phyloP scores from a whole-genome alignment of 495 filamentous ascomycete genomes.

The Penicillium paxilli region DNA sequence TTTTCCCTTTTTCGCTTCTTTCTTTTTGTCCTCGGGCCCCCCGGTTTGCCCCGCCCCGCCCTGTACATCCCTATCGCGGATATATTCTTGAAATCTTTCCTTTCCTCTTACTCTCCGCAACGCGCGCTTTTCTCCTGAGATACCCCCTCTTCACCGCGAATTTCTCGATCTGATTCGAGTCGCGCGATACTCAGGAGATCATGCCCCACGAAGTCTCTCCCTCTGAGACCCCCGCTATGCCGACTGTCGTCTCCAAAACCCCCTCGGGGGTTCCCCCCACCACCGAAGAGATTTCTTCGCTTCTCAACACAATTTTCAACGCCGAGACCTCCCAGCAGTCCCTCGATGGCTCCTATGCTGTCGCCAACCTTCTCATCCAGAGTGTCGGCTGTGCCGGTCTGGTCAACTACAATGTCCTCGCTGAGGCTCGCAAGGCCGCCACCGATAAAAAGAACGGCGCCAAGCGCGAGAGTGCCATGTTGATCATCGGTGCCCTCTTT shows the following conservation, averaged over 20 bases:
- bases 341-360: conserved; percentile 79
- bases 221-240: conserved; percentile 57
- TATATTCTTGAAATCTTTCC: not conserved
- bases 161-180: not conserved
- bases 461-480: conserved; percentile 88
- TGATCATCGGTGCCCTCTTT: conserved; percentile 88
- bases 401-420: conserved; percentile 66
- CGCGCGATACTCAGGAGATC: conserved; percentile 19
- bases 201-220: conserved; percentile 70
- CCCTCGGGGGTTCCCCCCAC: conserved; percentile 60
- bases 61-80: not conserved
- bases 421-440: conserved; percentile 78
- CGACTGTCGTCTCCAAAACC: conserved; percentile 59
- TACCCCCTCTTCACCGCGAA: not conserved
- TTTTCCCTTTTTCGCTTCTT: not conserved
- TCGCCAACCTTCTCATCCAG: conserved; percentile 76
- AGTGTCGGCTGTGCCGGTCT: conserved; percentile 78
- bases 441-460: conserved; percentile 90
- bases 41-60: not conserved
- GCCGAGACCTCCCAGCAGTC: conserved; percentile 83
- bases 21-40: not conserved
- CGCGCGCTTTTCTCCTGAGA: not conserved
- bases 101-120: not conserved
- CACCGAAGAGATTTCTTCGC: conserved; percentile 66
- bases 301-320: conserved; percentile 74